Evolutionary conservation across 2,329 filamentous ascomycete genomes (phyloP).

Genomic region (Diaporthe caulivora): DNA sequence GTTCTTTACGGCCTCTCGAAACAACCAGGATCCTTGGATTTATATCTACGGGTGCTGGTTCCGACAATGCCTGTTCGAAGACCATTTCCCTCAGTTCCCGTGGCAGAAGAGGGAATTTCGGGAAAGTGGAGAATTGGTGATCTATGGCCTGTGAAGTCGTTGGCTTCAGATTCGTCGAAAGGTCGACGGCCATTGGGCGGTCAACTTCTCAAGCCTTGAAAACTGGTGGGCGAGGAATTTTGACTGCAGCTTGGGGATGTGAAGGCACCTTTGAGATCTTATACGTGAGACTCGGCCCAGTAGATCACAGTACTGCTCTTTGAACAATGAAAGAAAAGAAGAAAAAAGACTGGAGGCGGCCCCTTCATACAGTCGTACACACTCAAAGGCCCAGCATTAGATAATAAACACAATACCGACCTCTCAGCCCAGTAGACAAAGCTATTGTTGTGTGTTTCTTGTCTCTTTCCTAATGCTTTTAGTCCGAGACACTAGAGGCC

Average conservation of each 20-base stretch:
- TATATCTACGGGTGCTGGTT: no score
- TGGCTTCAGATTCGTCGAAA: background rate
- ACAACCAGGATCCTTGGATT: background rate
- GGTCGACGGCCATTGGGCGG: background rate
- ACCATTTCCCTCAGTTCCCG: background rate
- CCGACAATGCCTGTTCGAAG: background rate
- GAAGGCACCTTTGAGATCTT: background rate
- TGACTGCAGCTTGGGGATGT: no score
- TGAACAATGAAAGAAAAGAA: no score
- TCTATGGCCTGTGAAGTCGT: background rate
- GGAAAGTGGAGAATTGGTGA: background rate
- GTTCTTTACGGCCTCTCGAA: background rate
- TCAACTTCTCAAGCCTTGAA: background rate
- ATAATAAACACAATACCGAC: no score
- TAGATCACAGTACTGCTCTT: no score
- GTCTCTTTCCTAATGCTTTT: background rate
- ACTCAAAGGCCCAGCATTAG: no score
- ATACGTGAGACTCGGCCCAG: background rate
- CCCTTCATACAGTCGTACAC: no score
- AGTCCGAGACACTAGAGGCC: background rate
- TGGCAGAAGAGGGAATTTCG: background rate
- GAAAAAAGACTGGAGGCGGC: no score
- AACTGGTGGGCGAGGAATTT: background rate
- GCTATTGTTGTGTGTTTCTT: background rate
- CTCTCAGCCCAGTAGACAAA: background rate